Evolutionary conservation across 2,329 filamentous ascomycete species (phyloP), one percentile per base, ranked within the genome.

Genomic region (Neophaeococcomyces aloes): DNA sequence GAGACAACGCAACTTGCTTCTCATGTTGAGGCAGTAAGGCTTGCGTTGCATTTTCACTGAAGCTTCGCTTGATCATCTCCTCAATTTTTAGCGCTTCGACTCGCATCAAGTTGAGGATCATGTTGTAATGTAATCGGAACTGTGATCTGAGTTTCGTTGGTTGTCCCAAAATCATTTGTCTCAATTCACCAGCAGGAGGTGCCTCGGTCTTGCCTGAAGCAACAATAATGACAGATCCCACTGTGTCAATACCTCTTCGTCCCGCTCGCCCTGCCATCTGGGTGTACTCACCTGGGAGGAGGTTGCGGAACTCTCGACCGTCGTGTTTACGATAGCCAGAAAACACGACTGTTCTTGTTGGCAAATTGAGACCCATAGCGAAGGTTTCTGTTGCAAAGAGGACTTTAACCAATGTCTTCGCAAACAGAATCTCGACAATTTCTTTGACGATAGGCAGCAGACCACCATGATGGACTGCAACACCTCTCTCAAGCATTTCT

Each of bases 21-120:
- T 98, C 88, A 56, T 96, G 89, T 62, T 96, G 88, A 0, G 91
- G 91, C 1, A 96, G 70, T 10, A 96, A 67, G 49, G 93, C 88
- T 59, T 98, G 91, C 0, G 89, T 96, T 18, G 89, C 89, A 64
- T 98, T 91, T 63, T 98, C 91, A 41, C 89, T 95, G 70, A 98
- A 98, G 62, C 88, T 95, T 53, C 91, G 83, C 73, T 98, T 98
- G 70, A 98, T 98, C 91, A 98, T 98, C 65, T 98, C 91, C 62
- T 98, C 91, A 55, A 98, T 96, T 68, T 95, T 96, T 52, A 98
- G 67, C 2, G 91, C 91, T 63, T 98, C 91, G 2, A 98, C 91
- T 29, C 91, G 82, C 38, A 98, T 71, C 25, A 98, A 71, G 58
- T 96, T 98, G 23, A 98, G 70, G 48, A 98, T 98, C 91, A 98